Evolutionary conservation across 2,329 filamentous ascomycete species (phyloP), one percentile per base, ranked within the genome.

Genomic region (Botrytis fabae): DNA sequence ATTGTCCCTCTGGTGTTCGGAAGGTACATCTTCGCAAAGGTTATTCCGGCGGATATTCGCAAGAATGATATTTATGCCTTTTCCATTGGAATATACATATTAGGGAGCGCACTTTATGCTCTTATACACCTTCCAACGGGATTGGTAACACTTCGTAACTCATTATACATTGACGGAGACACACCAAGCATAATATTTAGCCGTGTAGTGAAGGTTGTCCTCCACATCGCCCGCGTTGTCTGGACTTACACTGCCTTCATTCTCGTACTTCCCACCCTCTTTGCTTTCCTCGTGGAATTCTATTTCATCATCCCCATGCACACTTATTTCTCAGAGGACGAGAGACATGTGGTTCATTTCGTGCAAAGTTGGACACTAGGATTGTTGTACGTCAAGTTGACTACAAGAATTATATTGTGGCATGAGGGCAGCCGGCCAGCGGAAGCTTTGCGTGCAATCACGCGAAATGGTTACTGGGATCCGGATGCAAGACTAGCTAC

Each of bases 61-160:
- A 92, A 95, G 80, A 99, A 98, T 82, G 96, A 99, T 81, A 92
- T 99, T 40, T 98, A 99, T 79, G 95, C 96, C 20, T 97, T 98
- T 81, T 97, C 94, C 70, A 90, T 96, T 44, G 96, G 96, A 22
- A 87, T 97, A 59, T 97, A 97, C 80, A 85, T 94, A 40, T 85
- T 97, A 7, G 93, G 93, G 18, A 89, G 88, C 6, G 79, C 89
- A 1, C 84, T 88, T 4, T 97, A 95, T 80, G 82, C 87, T 60
- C 77, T 86, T 42, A 83, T 90, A 76, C 88, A 91, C 80, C 77
- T 85, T 28, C 83, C 81, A 20, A 54, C 80, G 75, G 74, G 77
- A 75, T 6, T 85, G 81, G 80, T 40, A 76, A 25, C 75, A 72
- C 7, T 80, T 75, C 40, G 76, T 73, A 82, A 62, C 78, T 80